These are phyloP conservation scores for Penicillium maclennaniae DNA, from an alignment of 495 filamentous ascomycete species.

Conservation along the genomic window DNA sequence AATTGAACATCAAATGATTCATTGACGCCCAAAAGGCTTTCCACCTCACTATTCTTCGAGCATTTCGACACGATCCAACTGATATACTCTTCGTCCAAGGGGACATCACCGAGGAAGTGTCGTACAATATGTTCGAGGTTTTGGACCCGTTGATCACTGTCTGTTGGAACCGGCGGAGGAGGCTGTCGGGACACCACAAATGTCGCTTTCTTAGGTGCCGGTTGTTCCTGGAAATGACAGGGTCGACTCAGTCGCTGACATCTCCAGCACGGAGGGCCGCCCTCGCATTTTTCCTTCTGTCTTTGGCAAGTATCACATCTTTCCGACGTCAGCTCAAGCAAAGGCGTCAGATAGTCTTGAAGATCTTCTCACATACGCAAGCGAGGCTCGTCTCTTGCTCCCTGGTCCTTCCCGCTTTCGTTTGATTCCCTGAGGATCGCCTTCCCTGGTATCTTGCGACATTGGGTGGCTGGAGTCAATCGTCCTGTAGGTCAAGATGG, in stretches of 20 bases:
- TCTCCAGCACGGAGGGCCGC: constrained; percentile 42
- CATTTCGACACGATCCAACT: constrained; percentile 11
- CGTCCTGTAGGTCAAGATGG: too few relatives aligned
- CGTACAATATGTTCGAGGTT: constrained; percentile 15
- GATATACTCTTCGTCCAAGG: constrained; percentile 15
- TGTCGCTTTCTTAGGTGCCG: constrained; percentile 25
- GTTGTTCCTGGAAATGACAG: constrained; percentile 37
- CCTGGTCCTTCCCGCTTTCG: constrained; percentile 10
- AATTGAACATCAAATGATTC: constrained; percentile 38
- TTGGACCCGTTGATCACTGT: not conserved
- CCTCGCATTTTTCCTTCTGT: constrained; percentile 47
- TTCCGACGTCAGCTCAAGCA: not conserved
- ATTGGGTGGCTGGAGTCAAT: too few relatives aligned
- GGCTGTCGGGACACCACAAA: constrained; percentile 20
- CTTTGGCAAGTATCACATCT: constrained; percentile 43
- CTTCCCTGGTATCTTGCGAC: not conserved
- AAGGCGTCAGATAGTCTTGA: not conserved
- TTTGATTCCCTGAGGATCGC: not conserved
- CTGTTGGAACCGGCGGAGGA: not conserved
- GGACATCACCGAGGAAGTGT: constrained; percentile 18
- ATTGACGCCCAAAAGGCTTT: constrained; percentile 9
- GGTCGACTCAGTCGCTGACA: constrained; percentile 41
- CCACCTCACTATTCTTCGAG: not conserved
- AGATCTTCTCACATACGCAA: constrained; percentile 3
- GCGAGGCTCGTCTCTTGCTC: constrained; percentile 7